These are phyloP conservation scores for Mycosarcoma mackinlayi DNA, from an alignment of 1,284 basidiomycete genomes.

Conservation along the genomic window DNA sequence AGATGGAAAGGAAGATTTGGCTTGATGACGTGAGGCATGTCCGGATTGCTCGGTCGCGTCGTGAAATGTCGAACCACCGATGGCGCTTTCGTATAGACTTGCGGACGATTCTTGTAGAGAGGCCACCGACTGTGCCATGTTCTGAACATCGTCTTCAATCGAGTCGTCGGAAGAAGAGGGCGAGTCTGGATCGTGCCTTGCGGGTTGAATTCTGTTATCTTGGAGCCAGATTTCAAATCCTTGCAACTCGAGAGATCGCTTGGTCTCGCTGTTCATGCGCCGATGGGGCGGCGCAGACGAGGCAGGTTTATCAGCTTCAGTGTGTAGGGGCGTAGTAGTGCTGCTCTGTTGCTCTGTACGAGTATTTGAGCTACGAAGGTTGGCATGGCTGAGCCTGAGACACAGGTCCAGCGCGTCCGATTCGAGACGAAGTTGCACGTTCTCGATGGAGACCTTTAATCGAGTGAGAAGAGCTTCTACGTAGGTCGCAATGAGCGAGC, in stretches of 20 bases:
- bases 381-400: constrained; percentile 20
- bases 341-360: constrained; percentile 16
- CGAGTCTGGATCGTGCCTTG: constrained; percentile 1
- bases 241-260: constrained; percentile 21
- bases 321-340: neutral
- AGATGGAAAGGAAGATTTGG: neutral
- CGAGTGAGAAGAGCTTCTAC: constrained; percentile 54
- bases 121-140: constrained; percentile 15
- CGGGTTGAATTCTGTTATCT: constrained; percentile 5
- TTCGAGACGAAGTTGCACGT: constrained; percentile 24
- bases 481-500: constrained; percentile 42
- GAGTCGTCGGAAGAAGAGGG: constrained; percentile 33
- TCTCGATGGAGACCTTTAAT: constrained; percentile 41
- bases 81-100: constrained; percentile 47
- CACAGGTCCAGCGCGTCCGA: constrained; percentile 26
- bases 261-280: constrained; percentile 26
- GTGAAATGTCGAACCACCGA: constrained; percentile 13
- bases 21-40: neutral
- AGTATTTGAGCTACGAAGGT: constrained; percentile 31
- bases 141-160: neutral
- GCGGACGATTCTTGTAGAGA: constrained; percentile 33
- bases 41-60: neutral
- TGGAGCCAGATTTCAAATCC: constrained; percentile 25
- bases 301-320: neutral
- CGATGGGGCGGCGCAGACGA: neutral